Conservation (phyloP, 2,329 filamentous ascomycete species). For the Talaromyces sp. region DNA sequence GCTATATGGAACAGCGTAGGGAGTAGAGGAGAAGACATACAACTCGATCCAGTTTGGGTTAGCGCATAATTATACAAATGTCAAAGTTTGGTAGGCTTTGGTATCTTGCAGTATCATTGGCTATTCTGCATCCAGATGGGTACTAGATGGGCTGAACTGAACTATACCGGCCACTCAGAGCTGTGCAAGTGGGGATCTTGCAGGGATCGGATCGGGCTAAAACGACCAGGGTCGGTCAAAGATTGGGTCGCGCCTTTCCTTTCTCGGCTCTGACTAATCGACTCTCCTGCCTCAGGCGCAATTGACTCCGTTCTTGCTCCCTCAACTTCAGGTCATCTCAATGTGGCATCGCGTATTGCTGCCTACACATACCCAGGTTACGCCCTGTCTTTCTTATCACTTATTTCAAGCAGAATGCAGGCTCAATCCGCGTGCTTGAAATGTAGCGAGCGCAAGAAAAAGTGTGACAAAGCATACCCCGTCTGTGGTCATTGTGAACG, state of each 20-base stretch:
- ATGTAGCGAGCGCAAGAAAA: conserved; percentile 15
- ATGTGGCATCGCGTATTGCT: background rate
- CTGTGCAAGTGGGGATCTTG: background rate
- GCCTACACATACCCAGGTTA: too few relatives aligned
- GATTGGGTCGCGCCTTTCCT: background rate
- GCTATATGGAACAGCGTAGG: background rate
- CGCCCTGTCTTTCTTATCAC: too few relatives aligned
- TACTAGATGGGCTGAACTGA: too few relatives aligned
- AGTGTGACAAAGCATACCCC: conserved; percentile 13
- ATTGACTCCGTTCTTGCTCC: background rate
- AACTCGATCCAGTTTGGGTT: background rate
- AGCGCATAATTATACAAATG: background rate
- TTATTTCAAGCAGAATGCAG: background rate
- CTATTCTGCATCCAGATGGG: too few relatives aligned
- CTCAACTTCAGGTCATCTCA: background rate
- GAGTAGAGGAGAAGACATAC: background rate
- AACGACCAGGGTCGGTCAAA: background rate
- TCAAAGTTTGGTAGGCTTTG: background rate
- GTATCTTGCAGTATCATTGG: background rate
- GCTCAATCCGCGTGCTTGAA: conserved; percentile 6
- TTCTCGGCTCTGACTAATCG: background rate
- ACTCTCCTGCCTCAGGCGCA: background rate
- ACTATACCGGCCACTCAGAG: background rate
- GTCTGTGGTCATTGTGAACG: conserved; percentile 12
- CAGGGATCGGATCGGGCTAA: conserved; percentile 2